Evolutionary conservation across 2,329 filamentous ascomycete species (phyloP).

Genomic region (Neopestalotiopsis rosae): DNA sequence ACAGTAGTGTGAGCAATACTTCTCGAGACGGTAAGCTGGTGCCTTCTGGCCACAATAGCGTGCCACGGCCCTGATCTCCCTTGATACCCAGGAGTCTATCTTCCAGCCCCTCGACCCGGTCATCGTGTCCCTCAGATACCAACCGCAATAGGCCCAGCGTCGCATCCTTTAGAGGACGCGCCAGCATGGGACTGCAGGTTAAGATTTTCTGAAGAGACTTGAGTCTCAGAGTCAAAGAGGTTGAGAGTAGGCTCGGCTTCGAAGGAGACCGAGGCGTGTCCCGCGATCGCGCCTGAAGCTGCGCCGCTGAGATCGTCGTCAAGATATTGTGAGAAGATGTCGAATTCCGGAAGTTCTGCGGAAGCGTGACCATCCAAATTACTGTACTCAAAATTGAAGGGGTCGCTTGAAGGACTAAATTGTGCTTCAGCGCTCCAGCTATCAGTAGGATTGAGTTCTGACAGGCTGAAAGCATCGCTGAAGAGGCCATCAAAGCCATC

Average conservation of each 20-base stretch:
- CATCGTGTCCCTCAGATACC: slow-evolving; percentile 63
- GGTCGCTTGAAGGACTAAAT: slow-evolving; percentile 76
- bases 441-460: slow-evolving; percentile 75
- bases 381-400: slow-evolving; percentile 70
- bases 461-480: slow-evolving; percentile 71
- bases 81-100: slow-evolving; percentile 41
- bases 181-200: slow-evolving; percentile 76
- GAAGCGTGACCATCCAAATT: slow-evolving; percentile 67
- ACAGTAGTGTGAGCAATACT: slow-evolving; percentile 41
- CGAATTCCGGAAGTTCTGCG: slow-evolving; percentile 48
- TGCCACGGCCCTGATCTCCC: slow-evolving; percentile 39
- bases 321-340: slow-evolving; percentile 58
- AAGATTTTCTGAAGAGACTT: slow-evolving; percentile 68
- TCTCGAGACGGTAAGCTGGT: slow-evolving; percentile 42
- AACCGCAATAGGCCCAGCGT: slow-evolving; percentile 76
- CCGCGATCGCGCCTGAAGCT: slow-evolving; percentile 53
- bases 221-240: slow-evolving; percentile 64
- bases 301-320: slow-evolving; percentile 54
- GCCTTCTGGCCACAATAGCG: slow-evolving; percentile 40
- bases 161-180: slow-evolving; percentile 76
- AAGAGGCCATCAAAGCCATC: slow-evolving; percentile 69
- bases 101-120: slow-evolving; percentile 47
- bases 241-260: slow-evolving; percentile 57
- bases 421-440: slow-evolving; percentile 77
- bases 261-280: slow-evolving; percentile 54